Evolutionary conservation across 768 basidiomycete genomes (phyloP), one percentile per base, ranked within the genome.

Genomic region (Hypholoma fasciculare): DNA sequence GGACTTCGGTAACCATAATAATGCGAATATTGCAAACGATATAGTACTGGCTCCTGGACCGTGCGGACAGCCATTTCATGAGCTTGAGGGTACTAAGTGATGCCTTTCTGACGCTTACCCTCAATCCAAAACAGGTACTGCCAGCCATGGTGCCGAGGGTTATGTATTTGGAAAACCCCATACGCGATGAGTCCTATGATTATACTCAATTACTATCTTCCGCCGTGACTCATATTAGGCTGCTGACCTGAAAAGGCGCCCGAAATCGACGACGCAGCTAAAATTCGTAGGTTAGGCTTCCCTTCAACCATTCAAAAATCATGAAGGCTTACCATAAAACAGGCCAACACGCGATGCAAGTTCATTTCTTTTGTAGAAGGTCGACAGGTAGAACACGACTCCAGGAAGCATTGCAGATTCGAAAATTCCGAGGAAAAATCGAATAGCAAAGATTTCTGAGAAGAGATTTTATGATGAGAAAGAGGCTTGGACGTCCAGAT

Each of bases 101-200:
- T n/a, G 26, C 23, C 40, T 12, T 12, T 27, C 5, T 27, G 27
- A 13, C 48, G 37, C 51, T 4, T 54, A 70, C 81, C 82, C 73
- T 82, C 80, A 48, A 82, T 79, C 77, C 80, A 78, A 62, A 82
- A 82, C 26, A 82, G 62, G 59, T 75, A 82, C 65, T 82, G 79
- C 82, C 82, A 83, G 4, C 74, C 71, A 61, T 81, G 72, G 60
- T 81, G 74, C 17, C 70, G 74, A 3, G 71, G 55, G 54, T 72
- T 66, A 17, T 76, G 56, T 20, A 82, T 76, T 26, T 81, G 80
- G 62, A 83, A 83, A n/a, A 80, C 77, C 34, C 79, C 81, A 60
- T 78, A 82, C 1, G 81, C 78, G 49, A 82, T 76, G 12, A 82
- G 72, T 44, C 80, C 78, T 73, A 40, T 30, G 19, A 8, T 47